Conservation (phyloP, 73 alveolate species). For the Paramecium primaurelia region DNA sequence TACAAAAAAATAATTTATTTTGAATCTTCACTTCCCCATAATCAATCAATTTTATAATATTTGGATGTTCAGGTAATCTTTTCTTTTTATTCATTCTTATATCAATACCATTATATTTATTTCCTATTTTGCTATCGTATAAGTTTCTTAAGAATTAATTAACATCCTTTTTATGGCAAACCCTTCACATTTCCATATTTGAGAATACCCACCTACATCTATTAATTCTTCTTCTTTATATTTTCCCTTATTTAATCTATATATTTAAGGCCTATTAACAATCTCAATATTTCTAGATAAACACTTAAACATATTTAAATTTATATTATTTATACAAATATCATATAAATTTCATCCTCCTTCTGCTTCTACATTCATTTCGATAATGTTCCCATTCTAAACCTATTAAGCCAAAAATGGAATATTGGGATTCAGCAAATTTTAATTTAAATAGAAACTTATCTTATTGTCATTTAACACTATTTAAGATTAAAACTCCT, state of each 20-base stretch:
- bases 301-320: not conserved
- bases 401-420: not conserved
- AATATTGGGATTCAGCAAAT: not conserved
- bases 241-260: not conserved
- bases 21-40: conserved; percentile 12
- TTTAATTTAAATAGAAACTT: not conserved
- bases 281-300: not conserved
- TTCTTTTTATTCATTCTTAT: not conserved
- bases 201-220: not conserved
- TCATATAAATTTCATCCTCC: not conserved
- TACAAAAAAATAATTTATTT: not conserved
- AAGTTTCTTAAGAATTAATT: not conserved
- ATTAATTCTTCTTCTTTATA: not conserved
- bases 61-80: conserved; percentile 62
- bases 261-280: not conserved
- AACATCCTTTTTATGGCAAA: not conserved
- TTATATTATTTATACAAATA: not conserved
- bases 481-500: not conserved
- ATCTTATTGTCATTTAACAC: not conserved
- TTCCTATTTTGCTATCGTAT: not conserved
- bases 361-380: not conserved
- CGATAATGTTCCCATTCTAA: not conserved
- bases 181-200: not conserved
- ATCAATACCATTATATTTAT: not conserved
- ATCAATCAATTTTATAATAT: conserved; percentile 33